Evolutionary conservation across 2,329 filamentous ascomycete species (phyloP).

Genomic region (Pseudocercospora vitis): DNA sequence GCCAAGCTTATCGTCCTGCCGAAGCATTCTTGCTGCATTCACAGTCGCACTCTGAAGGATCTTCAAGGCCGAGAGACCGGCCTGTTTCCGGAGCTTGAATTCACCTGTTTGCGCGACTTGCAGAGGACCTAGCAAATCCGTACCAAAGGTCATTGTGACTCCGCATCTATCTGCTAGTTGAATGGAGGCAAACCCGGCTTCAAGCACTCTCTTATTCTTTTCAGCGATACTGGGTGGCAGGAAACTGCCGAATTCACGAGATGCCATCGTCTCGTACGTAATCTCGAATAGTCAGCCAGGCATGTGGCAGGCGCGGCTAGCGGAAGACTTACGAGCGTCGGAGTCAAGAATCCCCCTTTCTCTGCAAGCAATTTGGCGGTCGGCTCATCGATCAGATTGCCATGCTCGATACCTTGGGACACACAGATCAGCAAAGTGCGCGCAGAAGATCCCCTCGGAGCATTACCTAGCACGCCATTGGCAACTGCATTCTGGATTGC

Average conservation of each 20-base stretch:
- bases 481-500: slow-evolving; percentile 57
- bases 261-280: slow-evolving; percentile 53
- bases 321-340: slow-evolving; percentile 47
- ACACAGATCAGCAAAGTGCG: background rate
- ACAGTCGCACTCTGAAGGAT: slow-evolving; percentile 55
- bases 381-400: slow-evolving; percentile 61
- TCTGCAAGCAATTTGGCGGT: slow-evolving; percentile 53
- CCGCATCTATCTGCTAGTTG: slow-evolving; percentile 54
- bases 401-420: slow-evolving; percentile 54
- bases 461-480: slow-evolving; percentile 52
- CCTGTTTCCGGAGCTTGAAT: slow-evolving; percentile 49
- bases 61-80: slow-evolving; percentile 45
- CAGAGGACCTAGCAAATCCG: slow-evolving; percentile 55
- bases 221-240: slow-evolving; percentile 45
- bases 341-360: slow-evolving; percentile 53
- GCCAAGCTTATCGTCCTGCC: slow-evolving; percentile 50
- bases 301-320: background rate
- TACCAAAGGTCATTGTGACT: slow-evolving; percentile 58
- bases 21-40: slow-evolving; percentile 53
- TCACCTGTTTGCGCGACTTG: slow-evolving; percentile 52
- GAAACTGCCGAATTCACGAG: slow-evolving; percentile 46
- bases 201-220: slow-evolving; percentile 56
- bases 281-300: slow-evolving; percentile 14
- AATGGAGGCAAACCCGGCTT: slow-evolving; percentile 49
- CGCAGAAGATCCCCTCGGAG: background rate